A percentile compares a stretch with the other conserved stretches of the same genome.
These are phyloP conservation scores for Phytophthora fragariae DNA, from an alignment of 352 stramenopile genomes.

Conservation along the genomic window DNA sequence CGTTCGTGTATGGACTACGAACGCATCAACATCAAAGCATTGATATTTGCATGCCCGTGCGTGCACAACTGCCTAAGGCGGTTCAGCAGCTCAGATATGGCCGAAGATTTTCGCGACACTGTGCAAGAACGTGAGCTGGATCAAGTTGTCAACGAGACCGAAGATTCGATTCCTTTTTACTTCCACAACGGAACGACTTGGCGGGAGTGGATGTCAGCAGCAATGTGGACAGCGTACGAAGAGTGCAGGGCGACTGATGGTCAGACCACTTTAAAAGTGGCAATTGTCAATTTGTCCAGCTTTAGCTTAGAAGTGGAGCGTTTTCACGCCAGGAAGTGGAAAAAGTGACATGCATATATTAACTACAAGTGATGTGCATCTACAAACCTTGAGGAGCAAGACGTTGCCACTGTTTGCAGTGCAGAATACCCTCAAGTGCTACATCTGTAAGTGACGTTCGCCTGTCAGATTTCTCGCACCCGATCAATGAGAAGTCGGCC, in stretches of 20 bases:
- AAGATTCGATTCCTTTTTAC: conserved; percentile 8
- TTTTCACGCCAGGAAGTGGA: no score
- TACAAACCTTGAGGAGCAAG: no score
- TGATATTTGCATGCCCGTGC: conserved; percentile 8
- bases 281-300: no score
- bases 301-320: no score
- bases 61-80: conserved; percentile 17
- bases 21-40: conserved; percentile 1
- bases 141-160: background rate
- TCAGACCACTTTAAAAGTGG: no score
- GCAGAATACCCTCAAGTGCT: no score
- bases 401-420: no score
- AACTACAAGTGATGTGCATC: no score
- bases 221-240: conserved; percentile 20
- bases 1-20: conserved; percentile 7
- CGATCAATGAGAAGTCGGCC: no score
- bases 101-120: background rate
- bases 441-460: no score
- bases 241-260: background rate
- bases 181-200: conserved; percentile 9
- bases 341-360: no score
- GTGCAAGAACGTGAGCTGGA: background rate
- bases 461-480: no score
- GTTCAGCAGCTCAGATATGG: conserved; percentile 1
- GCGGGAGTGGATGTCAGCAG: conserved; percentile 6